Evolutionary conservation across 164 flowering plant species (phyloP), one percentile per base, ranked within the genome.

Genomic region (Nymphaea thermarum): DNA sequence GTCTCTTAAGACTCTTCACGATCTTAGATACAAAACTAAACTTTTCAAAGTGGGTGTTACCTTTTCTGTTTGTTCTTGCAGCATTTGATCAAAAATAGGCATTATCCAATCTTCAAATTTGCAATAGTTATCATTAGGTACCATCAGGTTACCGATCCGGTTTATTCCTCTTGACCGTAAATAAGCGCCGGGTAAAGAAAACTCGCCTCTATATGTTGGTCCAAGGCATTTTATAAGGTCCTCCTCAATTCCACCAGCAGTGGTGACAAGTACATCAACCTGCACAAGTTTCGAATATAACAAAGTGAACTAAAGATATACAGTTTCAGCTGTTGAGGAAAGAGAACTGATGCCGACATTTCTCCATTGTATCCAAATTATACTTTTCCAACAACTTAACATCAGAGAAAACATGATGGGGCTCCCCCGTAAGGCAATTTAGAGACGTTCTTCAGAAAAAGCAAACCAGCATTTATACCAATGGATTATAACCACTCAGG

Each of bases 71-170:
- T 94, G 99, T 68, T 91, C 99, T 66, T 86, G 84, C 82, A 94
- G 67, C 99, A 94, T 90, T 68, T 82, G 77, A 72, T 90, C 96
- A 68, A 94, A 86, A 71, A 94, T 88, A 43, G 98, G 96, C 66
- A 87, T 81, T 59, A 94, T 86, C 99, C 99, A 94, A 67, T 91
- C 96, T 83, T 92, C 99, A 80, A 94, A 94, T 74, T 92, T 88
- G 82, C 99, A 92, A 75, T 94, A 94, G 81, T 94, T 94, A 66
- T 88, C 94, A 78, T 94, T 94, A 10, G 99, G 98, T 68, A 94
- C 96, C 85, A 94, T 77, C 77, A 94, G 73, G 74, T 94, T 94
- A 65, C 98, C 98, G 74, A 94, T 94, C 65, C 98, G 88, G 70
- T 94, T 94, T 80, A 92, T 77, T 61, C 98, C 99, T 77, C 86